These are phyloP conservation scores for Aspergillus olivimuriae DNA, from an alignment of 495 filamentous ascomycete genomes.

Conservation along the genomic window DNA sequence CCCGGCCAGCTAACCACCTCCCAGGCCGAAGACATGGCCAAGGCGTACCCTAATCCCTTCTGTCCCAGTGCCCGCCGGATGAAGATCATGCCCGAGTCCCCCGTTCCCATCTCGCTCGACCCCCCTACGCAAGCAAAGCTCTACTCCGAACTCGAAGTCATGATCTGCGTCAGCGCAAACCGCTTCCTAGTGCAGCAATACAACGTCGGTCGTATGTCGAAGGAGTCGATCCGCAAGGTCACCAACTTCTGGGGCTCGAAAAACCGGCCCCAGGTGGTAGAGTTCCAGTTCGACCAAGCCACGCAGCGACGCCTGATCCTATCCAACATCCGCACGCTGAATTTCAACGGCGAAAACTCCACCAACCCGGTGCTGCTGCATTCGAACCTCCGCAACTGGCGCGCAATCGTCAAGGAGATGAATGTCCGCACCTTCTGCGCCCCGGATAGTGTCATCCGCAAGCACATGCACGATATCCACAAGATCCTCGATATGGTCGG, in stretches of 20 bases:
- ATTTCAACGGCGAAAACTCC: conserved; percentile 40
- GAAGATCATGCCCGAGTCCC: conserved; percentile 15
- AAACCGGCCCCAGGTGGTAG: conserved; percentile 45
- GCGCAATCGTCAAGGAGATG: conserved; percentile 43
- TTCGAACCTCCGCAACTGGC: conserved; percentile 48
- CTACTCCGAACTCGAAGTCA: conserved; percentile 49
- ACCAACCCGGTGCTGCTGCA: conserved; percentile 35
- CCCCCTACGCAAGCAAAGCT: conserved; percentile 42
- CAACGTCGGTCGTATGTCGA: conserved; percentile 37
- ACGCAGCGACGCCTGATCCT: conserved; percentile 49
- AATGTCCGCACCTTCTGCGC: conserved; percentile 49
- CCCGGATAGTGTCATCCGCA: conserved; percentile 47
- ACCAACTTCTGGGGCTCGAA: conserved; percentile 41
- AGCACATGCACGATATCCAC: conserved; percentile 47
- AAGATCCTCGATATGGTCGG: conserved; percentile 49
- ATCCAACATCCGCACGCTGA: conserved; percentile 42
- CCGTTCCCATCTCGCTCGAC: conserved; percentile 38
- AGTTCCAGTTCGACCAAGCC: conserved; percentile 52
- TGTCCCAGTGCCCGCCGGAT: conserved; percentile 6
- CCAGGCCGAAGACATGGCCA: conserved; percentile 19
- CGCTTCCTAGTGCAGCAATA: conserved; percentile 41
- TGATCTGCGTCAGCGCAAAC: conserved; percentile 48
- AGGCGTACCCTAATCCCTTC: conserved; percentile 11
- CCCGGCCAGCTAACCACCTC: too few species aligned
- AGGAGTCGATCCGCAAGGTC: conserved; percentile 42